phyloP scores from a whole-genome alignment of 1,284 basidiomycete genomes.

The Trichosporon sp. region DNA sequence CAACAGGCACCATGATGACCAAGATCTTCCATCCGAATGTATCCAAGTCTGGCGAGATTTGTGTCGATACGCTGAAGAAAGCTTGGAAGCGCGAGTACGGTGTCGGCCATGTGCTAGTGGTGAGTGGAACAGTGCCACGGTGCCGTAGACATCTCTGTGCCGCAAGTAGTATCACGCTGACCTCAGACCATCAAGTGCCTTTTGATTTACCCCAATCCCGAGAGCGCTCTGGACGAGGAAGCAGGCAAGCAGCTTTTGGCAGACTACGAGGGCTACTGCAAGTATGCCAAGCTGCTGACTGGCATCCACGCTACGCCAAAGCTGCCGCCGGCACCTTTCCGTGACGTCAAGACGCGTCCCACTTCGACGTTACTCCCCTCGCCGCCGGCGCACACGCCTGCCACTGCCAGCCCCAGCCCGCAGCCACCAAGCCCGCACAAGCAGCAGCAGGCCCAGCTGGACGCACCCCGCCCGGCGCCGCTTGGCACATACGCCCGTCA shows the following conservation, averaged over 20 bases:
- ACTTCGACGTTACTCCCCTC: conserved; percentile 26
- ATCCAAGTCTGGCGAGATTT: conserved; percentile 85
- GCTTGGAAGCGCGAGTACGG: conserved; percentile 93
- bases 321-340: conserved; percentile 32
- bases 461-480: conserved; percentile 31
- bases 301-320: conserved; percentile 40
- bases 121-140: conserved; percentile 37
- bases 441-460: conserved; percentile 6
- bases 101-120: conserved; percentile 81
- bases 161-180: not conserved
- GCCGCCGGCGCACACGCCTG: conserved; percentile 24
- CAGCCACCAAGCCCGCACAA: conserved; percentile 19
- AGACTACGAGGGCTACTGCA: conserved; percentile 81
- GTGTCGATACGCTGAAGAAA: conserved; percentile 95
- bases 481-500: conserved; percentile 42
- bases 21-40: conserved; percentile 98
- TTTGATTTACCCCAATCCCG: conserved; percentile 93
- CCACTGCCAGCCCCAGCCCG: conserved; percentile 19
- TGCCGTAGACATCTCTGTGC: too few species aligned
- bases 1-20: conserved; percentile 78
- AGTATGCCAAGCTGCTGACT: conserved; percentile 48
- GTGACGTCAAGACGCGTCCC: conserved; percentile 19
- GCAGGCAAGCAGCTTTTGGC: conserved; percentile 87
- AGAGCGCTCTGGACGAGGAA: conserved; percentile 91
- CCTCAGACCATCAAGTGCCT: conserved; percentile 80